phyloP scores from a whole-genome alignment of 176 grass and related monocot genomes.

The Triticum monococcum region DNA sequence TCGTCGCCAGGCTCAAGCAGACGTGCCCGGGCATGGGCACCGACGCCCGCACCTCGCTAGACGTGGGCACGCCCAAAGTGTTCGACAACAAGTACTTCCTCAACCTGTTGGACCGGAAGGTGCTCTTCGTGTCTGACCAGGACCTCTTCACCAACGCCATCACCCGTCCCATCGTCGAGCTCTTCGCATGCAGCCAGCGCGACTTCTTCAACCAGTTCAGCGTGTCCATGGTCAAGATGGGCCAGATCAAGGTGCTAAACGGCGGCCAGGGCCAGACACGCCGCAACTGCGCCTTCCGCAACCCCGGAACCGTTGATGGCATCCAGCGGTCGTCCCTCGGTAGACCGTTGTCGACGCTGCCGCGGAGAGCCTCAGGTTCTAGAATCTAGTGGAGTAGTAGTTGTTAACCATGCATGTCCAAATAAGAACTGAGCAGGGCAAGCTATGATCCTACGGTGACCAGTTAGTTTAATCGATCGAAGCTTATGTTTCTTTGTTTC shows the following conservation, averaged over 20 bases:
- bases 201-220: conserved; percentile 55
- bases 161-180: conserved; percentile 6
- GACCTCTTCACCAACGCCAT: conserved; percentile 43
- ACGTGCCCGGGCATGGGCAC: neutral
- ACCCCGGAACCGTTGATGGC: neutral
- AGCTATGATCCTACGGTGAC: neutral
- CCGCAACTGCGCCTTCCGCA: conserved; percentile 49
- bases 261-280: neutral
- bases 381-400: neutral
- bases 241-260: conserved; percentile 61
- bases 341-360: neutral
- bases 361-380: neutral
- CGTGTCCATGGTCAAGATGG: conserved; percentile 65
- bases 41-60: conserved; percentile 26
- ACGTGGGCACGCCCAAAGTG: conserved; percentile 39
- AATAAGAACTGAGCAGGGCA: conserved; percentile 12
- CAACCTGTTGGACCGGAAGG: conserved; percentile 37
- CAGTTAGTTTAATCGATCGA: neutral
- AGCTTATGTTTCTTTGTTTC: too few relatives aligned
- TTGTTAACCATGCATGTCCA: neutral
- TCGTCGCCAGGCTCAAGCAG: too few relatives aligned
- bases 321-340: neutral
- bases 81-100: conserved; percentile 89
- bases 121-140: conserved; percentile 78
- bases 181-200: conserved; percentile 23